Evolutionary conservation across 495 filamentous ascomycete genomes (phyloP).

Genomic region (Penicillium alfredii): DNA sequence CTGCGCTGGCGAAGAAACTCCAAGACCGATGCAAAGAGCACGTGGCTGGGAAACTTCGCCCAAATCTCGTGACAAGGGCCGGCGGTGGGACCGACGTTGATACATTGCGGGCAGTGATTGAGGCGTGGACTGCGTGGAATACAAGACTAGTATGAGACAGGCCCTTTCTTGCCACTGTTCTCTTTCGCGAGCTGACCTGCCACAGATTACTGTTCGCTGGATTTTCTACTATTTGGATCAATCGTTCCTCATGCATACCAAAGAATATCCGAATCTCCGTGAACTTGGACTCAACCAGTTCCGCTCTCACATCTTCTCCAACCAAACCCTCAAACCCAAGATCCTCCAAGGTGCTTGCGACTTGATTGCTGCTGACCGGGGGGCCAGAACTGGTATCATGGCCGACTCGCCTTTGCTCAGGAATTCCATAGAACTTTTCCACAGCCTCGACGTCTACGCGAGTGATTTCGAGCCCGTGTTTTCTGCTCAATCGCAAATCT

Average conservation of each 20-base stretch:
- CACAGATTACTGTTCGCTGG: constrained; percentile 65
- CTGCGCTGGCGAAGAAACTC: constrained; percentile 57
- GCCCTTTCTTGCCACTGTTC: constrained; percentile 1
- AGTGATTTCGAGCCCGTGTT: constrained; percentile 74
- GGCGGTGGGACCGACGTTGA: constrained; percentile 52
- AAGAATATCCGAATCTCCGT: constrained; percentile 49
- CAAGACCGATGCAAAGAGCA: constrained; percentile 56
- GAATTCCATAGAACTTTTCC: constrained; percentile 71
- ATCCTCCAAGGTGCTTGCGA: constrained; percentile 69
- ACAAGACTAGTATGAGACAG: constrained; percentile 56
- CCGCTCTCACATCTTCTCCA: constrained; percentile 49
- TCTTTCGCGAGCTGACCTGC: constrained; percentile 8
- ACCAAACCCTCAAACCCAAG: constrained; percentile 44
- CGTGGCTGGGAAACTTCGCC: constrained; percentile 51
- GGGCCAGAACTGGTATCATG: constrained; percentile 29
- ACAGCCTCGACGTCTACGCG: constrained; percentile 71
- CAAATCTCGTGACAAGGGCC: constrained; percentile 44
- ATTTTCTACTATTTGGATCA: constrained; percentile 92
- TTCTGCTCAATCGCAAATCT: constrained; percentile 57
- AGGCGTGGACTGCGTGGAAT: constrained; percentile 74
- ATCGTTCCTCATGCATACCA: constrained; percentile 71
- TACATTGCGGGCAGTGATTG: constrained; percentile 57
- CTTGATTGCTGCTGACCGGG: constrained; percentile 68
- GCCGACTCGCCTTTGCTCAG: constrained; percentile 53
- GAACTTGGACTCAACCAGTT: constrained; percentile 55